phyloP scores from a whole-genome alignment of 805 yeast species.

The Yarrowia sp. region DNA sequence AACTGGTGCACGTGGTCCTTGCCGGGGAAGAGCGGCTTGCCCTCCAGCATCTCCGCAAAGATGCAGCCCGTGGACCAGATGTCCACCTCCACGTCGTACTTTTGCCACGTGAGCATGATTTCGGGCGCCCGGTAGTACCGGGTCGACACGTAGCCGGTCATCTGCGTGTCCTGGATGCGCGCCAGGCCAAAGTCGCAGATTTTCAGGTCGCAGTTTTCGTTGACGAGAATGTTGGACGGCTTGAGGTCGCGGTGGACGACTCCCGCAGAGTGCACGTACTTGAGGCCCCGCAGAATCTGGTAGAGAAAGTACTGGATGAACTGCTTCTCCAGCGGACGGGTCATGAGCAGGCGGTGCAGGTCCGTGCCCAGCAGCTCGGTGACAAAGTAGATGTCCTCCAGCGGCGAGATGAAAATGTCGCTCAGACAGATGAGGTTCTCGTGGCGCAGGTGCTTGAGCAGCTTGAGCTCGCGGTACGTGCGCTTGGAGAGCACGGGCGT shows the following conservation, averaged over 20 bases:
- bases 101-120: constrained; percentile 98
- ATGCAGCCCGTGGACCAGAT: constrained; percentile 98
- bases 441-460: constrained; percentile 88
- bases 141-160: constrained; percentile 97
- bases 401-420: constrained; percentile 89
- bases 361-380: constrained; percentile 98
- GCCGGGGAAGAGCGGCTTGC: constrained; percentile 96
- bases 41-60: constrained; percentile 96
- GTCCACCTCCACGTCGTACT: constrained; percentile 94
- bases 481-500: constrained; percentile 94
- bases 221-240: constrained; percentile 74
- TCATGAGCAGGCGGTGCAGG: constrained; percentile 82
- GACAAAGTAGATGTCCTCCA: constrained; percentile 93
- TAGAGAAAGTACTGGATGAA: constrained; percentile 95
- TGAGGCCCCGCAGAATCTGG: constrained; percentile 84
- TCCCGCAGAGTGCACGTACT: constrained; percentile 89
- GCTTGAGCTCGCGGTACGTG: constrained; percentile 91
- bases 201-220: constrained; percentile 87
- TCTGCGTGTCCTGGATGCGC: constrained; percentile 95
- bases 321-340: constrained; percentile 92
- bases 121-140: constrained; percentile 97
- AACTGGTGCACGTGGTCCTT: constrained; percentile 98
- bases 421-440: constrained; percentile 91
- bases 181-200: constrained; percentile 95
- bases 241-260: constrained; percentile 80